These are phyloP conservation scores for Rhodamnia argentea DNA, from an alignment of 345 rosid species.

Conservation along the genomic window DNA sequence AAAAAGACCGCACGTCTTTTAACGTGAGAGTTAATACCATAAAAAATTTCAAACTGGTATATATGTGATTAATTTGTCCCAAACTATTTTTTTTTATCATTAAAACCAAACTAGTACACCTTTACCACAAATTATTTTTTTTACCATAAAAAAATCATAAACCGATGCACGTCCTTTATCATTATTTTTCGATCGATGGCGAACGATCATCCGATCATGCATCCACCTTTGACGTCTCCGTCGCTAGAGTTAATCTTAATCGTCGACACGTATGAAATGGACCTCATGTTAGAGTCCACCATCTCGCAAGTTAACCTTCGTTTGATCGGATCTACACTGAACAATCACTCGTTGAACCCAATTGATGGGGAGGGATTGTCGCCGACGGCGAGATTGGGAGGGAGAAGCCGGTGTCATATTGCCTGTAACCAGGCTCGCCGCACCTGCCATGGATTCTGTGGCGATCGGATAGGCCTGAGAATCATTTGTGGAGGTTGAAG, in stretches of 20 bases:
- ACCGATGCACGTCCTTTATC: too few relatives aligned
- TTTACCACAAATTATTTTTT: too few relatives aligned
- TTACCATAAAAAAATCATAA: too few relatives aligned
- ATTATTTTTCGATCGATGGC: constrained; percentile 22
- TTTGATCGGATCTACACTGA: constrained; percentile 22
- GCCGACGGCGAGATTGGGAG: constrained; percentile 3
- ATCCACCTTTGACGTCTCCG: constrained; percentile 15
- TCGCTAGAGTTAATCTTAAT: constrained; percentile 20
- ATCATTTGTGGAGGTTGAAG: constrained; percentile 42
- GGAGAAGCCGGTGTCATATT: constrained; percentile 38
- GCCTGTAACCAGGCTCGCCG: constrained; percentile 43
- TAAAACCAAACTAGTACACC: too few relatives aligned
- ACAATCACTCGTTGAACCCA: constrained; percentile 48
- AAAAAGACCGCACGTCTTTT: too few relatives aligned
- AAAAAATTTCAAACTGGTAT: too few relatives aligned
- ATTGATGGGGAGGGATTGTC: neutral
- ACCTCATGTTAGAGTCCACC: constrained; percentile 39
- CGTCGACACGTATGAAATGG: constrained; percentile 32
- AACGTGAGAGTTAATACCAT: too few relatives aligned
- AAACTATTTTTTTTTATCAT: too few relatives aligned
- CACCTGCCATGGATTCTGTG: constrained; percentile 36
- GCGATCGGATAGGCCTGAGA: constrained; percentile 24
- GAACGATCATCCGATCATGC: constrained; percentile 44
- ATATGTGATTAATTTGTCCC: too few relatives aligned
- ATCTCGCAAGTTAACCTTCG: constrained; percentile 33